These are phyloP conservation scores for Heritiera littoralis DNA, from an alignment of 345 rosid genomes.

Conservation along the genomic window DNA sequence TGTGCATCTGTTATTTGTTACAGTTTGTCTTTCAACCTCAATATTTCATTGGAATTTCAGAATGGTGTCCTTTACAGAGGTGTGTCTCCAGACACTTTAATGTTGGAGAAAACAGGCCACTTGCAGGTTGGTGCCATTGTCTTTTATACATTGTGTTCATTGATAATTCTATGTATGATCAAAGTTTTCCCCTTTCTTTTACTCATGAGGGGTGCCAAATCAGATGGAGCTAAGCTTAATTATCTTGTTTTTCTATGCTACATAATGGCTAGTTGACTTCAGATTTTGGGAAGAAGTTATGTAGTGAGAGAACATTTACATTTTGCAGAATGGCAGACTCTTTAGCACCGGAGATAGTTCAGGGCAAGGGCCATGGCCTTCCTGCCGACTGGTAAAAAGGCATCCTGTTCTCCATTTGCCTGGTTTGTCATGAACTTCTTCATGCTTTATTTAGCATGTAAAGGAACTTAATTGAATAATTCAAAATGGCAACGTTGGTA, in stretches of 20 bases:
- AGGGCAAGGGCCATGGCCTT: constrained; percentile 85
- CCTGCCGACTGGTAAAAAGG: constrained; percentile 78
- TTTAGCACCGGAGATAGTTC: constrained; percentile 86
- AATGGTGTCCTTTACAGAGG: constrained; percentile 79
- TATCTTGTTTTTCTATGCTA: constrained; percentile 11
- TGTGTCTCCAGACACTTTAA: constrained; percentile 70
- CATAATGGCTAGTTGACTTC: constrained; percentile 72
- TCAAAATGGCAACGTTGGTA: constrained; percentile 1
- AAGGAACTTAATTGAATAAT: not conserved
- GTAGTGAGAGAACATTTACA: constrained; percentile 74
- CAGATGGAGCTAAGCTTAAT: not conserved
- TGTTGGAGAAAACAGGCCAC: constrained; percentile 80
- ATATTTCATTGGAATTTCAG: constrained; percentile 48
- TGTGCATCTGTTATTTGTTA: not conserved
- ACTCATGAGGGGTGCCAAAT: constrained; percentile 10
- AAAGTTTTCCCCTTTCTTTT: not conserved
- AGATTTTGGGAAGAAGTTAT: constrained; percentile 77
- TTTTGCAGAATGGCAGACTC: constrained; percentile 81
- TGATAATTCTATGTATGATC: not conserved
- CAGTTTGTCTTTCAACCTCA: constrained; percentile 10
- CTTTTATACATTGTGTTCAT: not conserved
- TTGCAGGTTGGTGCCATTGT: constrained; percentile 55
- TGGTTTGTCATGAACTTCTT: constrained; percentile 8
- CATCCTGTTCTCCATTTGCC: constrained; percentile 13
- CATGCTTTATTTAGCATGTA: not conserved